Conservation (phyloP, 495 filamentous ascomycete genomes). For the Stereocaulon alpinum region DNA sequence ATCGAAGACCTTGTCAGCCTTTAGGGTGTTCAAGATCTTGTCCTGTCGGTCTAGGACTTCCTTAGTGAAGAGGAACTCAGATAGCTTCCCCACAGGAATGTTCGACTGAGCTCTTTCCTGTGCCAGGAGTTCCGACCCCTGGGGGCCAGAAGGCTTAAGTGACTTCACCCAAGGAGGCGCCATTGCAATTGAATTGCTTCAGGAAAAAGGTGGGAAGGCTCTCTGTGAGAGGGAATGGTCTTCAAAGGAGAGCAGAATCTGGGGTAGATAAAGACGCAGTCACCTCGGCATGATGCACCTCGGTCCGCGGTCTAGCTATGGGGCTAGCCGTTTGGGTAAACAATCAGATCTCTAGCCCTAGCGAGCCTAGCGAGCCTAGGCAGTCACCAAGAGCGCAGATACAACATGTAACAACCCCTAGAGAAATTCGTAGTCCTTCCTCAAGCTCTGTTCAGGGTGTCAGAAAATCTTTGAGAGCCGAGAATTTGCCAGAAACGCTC, state of each 20-base stretch:
- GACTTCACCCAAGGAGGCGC: conserved; percentile 45
- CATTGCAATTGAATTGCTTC: not conserved
- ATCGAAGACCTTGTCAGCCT: conserved; percentile 54
- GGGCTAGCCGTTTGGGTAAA: no score
- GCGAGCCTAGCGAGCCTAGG: no score
- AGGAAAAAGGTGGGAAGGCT: not conserved
- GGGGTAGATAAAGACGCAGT: not conserved
- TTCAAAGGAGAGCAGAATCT: not conserved
- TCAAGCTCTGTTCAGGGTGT: no score
- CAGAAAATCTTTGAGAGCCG: no score
- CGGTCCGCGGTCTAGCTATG: no score
- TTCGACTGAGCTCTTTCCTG: conserved; percentile 52
- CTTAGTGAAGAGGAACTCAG: conserved; percentile 51
- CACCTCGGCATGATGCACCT: not conserved
- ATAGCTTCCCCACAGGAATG: conserved; percentile 46
- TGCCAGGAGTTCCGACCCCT: conserved; percentile 48
- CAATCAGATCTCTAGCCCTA: no score
- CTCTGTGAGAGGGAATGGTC: no score
- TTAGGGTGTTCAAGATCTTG: conserved; percentile 43
- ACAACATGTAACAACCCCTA: no score
- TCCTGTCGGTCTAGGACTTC: conserved; percentile 44
- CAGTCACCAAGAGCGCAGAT: no score
- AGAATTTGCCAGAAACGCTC: not conserved
- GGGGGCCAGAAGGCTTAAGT: conserved; percentile 49
- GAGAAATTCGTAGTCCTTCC: no score